A percentile compares a stretch with the other conserved stretches of the same genome.
These are phyloP conservation scores for Cytauxzoon felis DNA, from an alignment of 169 alveolate species.

Conservation along the genomic window DNA sequence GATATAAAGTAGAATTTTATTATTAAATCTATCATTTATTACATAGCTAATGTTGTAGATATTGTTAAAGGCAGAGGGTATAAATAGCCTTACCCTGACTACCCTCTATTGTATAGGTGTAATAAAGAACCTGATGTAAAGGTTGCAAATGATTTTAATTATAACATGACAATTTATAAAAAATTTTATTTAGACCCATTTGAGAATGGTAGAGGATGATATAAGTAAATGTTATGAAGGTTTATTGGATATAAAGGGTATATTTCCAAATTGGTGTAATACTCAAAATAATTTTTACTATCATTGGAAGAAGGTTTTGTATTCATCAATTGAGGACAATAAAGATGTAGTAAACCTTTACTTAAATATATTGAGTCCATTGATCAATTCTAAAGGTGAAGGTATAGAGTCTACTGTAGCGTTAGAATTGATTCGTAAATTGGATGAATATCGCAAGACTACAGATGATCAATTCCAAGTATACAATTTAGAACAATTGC, in stretches of 20 bases:
- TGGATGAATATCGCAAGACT: constrained; percentile 43
- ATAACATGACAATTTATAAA: too few species aligned
- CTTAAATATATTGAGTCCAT: constrained; percentile 13
- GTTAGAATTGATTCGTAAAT: constrained; percentile 25
- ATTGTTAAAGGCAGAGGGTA: too few species aligned
- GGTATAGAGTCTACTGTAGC: constrained; percentile 52
- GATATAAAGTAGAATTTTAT: constrained; percentile 31
- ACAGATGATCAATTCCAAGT: constrained; percentile 25
- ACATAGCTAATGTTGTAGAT: too few species aligned
- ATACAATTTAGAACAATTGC: constrained; percentile 35
- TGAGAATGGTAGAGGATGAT: constrained; percentile 19
- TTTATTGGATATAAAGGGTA: constrained; percentile 67
- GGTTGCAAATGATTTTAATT: too few species aligned
- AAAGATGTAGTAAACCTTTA: constrained; percentile 24
- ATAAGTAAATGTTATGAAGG: constrained; percentile 70
- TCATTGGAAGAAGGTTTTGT: constrained; percentile 69
- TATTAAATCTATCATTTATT: too few species aligned
- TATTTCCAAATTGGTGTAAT: constrained; percentile 75
- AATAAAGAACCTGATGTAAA: background rate
- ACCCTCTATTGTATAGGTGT: too few species aligned
- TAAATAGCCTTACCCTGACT: too few species aligned
- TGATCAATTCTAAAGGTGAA: constrained; percentile 34
- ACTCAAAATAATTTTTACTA: constrained; percentile 62
- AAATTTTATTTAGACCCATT: background rate
- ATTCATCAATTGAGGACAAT: constrained; percentile 32